Conservation (phyloP, 768 basidiomycete species). For the Pleurotus tuoliensis region DNA sequence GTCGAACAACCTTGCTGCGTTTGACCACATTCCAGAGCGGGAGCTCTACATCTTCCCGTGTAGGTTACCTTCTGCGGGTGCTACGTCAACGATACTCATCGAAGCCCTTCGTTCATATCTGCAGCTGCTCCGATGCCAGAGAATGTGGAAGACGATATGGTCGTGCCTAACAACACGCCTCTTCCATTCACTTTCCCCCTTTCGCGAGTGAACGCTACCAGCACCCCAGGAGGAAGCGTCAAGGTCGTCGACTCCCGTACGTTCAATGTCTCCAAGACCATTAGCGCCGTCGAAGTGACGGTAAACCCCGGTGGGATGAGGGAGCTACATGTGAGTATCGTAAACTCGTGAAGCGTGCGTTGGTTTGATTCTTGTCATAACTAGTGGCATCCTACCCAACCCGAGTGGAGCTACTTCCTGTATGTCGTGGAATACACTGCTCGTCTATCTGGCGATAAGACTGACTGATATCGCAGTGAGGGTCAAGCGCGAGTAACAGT, state of each 20-base stretch:
- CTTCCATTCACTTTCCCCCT: constrained; percentile 52
- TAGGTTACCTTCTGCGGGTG: constrained; percentile 11
- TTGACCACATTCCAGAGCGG: constrained; percentile 49
- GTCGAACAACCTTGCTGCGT: constrained; percentile 33
- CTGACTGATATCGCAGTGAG: constrained; percentile 30
- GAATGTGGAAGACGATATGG: constrained; percentile 38
- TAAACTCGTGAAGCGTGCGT: neutral
- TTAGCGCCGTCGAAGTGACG: constrained; percentile 53
- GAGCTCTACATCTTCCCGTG: constrained; percentile 53
- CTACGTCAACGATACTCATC: constrained; percentile 12
- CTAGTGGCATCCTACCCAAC: constrained; percentile 69
- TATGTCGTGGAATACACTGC: constrained; percentile 20
- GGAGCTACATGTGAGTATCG: constrained; percentile 48
- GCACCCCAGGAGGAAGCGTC: constrained; percentile 50
- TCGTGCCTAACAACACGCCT: constrained; percentile 45
- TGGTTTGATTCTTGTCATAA: neutral
- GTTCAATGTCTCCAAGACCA: constrained; percentile 49
- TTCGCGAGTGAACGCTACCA: constrained; percentile 40
- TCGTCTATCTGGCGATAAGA: neutral
- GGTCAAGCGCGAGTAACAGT: constrained; percentile 52
- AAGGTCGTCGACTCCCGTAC: constrained; percentile 56
- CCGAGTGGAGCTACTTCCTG: constrained; percentile 64
- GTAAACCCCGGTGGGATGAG: constrained; percentile 61
- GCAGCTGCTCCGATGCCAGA: constrained; percentile 30
- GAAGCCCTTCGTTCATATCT: too few relatives aligned